phyloP scores from a whole-genome alignment of 108 stramenopile genomes.

The Chaetoceros tenuissimus region DNA sequence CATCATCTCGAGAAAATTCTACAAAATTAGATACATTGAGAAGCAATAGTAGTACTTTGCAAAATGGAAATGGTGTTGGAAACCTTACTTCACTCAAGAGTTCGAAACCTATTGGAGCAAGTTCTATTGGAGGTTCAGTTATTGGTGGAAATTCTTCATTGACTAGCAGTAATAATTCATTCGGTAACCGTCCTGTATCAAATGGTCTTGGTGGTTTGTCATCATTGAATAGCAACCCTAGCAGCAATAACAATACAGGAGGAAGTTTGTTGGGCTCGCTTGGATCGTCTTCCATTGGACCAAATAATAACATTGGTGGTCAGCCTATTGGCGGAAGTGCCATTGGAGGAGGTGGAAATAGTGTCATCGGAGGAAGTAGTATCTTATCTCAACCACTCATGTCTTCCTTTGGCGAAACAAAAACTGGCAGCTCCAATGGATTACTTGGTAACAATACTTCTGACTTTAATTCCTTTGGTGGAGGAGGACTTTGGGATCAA shows the following conservation, averaged over 20 bases:
- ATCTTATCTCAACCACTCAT: background rate
- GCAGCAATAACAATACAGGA: slow-evolving; percentile 13
- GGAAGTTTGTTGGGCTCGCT: slow-evolving; percentile 11
- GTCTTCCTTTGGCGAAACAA: slow-evolving; percentile 3
- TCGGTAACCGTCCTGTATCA: too few species aligned
- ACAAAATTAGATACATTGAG: too few species aligned
- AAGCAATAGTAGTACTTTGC: too few species aligned
- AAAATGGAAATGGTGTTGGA: too few species aligned
- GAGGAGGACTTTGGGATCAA: background rate
- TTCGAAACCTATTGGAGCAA: too few species aligned
- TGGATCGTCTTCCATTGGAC: slow-evolving; percentile 31
- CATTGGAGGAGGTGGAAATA: slow-evolving; percentile 23
- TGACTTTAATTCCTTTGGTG: background rate
- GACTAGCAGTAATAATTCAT: slow-evolving; percentile 9
- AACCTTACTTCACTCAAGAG: too few species aligned
- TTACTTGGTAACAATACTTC: too few species aligned
- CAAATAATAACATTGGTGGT: slow-evolving; percentile 13
- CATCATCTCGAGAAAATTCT: too few species aligned
- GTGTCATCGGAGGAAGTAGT: slow-evolving; percentile 3
- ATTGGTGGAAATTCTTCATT: slow-evolving; percentile 30
- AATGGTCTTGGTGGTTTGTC: too few species aligned
- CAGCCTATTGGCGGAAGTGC: slow-evolving; percentile 29
- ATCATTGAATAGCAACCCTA: slow-evolving; percentile 7
- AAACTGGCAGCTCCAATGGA: too few species aligned
- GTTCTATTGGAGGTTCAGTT: slow-evolving; percentile 7